Conservation (phyloP, 2,329 filamentous ascomycete genomes). For the Phialophora verrucosa region DNA sequence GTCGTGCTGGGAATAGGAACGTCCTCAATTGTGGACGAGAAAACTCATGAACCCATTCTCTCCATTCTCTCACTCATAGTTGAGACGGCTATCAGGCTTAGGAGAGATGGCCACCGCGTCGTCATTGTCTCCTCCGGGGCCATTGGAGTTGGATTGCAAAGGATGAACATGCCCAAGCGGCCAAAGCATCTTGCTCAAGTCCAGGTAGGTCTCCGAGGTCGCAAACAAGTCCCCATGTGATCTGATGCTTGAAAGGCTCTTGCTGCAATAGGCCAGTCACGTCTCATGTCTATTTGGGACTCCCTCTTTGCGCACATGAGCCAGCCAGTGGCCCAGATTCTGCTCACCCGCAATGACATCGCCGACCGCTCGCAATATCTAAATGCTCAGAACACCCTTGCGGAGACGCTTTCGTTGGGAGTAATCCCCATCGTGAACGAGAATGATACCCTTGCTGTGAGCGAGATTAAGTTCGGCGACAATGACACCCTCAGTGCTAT, state of each 20-base stretch:
- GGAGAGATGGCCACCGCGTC: conserved; percentile 89
- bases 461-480: conserved; percentile 99
- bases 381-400: conserved; percentile 95
- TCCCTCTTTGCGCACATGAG: conserved; percentile 84
- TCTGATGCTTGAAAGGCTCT: conserved; percentile 64
- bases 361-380: conserved; percentile 92
- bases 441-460: conserved; percentile 94
- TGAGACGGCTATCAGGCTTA: conserved; percentile 85
- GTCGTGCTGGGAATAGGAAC: conserved; percentile 77
- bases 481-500: conserved; percentile 98
- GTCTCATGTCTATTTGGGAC: conserved; percentile 94
- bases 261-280: conserved; percentile 93
- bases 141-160: conserved; percentile 88
- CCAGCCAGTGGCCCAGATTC: conserved; percentile 91
- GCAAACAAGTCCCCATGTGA: neutral
- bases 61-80: conserved; percentile 92
- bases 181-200: conserved; percentile 90
- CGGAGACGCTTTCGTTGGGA: conserved; percentile 87
- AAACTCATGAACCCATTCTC: conserved; percentile 88
- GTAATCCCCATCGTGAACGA: conserved; percentile 99
- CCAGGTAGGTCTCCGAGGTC: conserved; percentile 61
- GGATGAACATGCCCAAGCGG: conserved; percentile 85
- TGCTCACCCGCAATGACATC: conserved; percentile 94
- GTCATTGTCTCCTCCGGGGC: conserved; percentile 97
- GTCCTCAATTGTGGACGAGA: conserved; percentile 98